A percentile compares a stretch with the other conserved stretches of the same genome.
Evolutionary conservation across 2,329 filamentous ascomycete species (phyloP).

Genomic region (Diaporthe amygdali): DNA sequence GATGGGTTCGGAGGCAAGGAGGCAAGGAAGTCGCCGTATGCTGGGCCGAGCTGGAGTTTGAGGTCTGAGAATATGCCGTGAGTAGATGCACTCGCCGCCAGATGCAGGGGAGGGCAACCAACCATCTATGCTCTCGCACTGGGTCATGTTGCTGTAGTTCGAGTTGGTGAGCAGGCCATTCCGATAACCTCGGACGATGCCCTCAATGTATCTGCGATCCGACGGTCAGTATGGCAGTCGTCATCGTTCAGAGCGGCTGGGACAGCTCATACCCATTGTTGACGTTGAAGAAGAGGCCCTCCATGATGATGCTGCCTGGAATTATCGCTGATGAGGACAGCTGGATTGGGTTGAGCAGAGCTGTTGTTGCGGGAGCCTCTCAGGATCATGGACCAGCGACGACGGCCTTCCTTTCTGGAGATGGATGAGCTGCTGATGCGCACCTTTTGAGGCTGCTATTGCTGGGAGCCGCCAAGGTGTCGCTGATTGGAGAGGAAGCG

Average conservation of each 20-base stretch:
- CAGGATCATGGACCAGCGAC: constrained; percentile 12
- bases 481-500: constrained; percentile 19
- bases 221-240: constrained; percentile 25
- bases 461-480: neutral
- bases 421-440: constrained; percentile 8
- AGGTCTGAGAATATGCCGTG: constrained; percentile 67
- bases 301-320: constrained; percentile 59
- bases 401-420: constrained; percentile 6
- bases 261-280: constrained; percentile 77
- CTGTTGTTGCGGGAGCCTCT: neutral
- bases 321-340: constrained; percentile 6
- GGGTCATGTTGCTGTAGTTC: constrained; percentile 94
- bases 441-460: neutral
- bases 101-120: constrained; percentile 33
- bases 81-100: constrained; percentile 1
- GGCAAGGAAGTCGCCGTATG: constrained; percentile 96
- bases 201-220: constrained; percentile 84
- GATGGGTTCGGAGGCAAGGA: constrained; percentile 95
- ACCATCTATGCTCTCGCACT: constrained; percentile 98
- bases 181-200: constrained; percentile 95
- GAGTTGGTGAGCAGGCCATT: constrained; percentile 88
- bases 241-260: neutral
- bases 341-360: neutral
- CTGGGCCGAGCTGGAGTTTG: constrained; percentile 94
- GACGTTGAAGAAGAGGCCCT: constrained; percentile 93